phyloP scores from a whole-genome alignment of 371 early-diverging fungal species.

The Batkoa obscura region DNA sequence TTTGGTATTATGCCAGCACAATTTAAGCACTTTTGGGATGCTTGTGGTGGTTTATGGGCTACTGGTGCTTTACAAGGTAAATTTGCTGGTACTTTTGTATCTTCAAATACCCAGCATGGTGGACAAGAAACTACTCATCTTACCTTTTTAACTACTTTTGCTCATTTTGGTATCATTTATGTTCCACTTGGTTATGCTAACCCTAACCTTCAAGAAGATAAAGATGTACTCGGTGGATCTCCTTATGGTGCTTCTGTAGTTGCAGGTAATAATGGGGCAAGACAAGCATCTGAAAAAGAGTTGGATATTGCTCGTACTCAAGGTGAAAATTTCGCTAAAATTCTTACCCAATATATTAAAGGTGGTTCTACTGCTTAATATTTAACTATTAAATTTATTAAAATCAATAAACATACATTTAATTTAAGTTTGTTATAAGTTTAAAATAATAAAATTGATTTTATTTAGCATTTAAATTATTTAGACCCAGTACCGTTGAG shows the following conservation, averaged over 20 bases:
- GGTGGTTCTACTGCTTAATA: too few species aligned
- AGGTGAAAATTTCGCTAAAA: slow-evolving; percentile 40
- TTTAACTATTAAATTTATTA: too few species aligned
- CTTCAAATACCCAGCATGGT: slow-evolving; percentile 50
- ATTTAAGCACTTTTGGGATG: slow-evolving; percentile 46
- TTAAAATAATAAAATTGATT: too few species aligned
- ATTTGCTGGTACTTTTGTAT: slow-evolving; percentile 49
- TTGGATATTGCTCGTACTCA: slow-evolving; percentile 36
- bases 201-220: slow-evolving; percentile 23
- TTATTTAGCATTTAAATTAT: too few species aligned
- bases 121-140: slow-evolving; percentile 64
- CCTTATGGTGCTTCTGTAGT: slow-evolving; percentile 28
- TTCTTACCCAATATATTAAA: slow-evolving; percentile 10
- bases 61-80: slow-evolving; percentile 43
- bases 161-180: slow-evolving; percentile 63
- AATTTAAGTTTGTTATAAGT: too few species aligned
- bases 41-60: slow-evolving; percentile 55
- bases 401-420: too few species aligned
- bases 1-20: slow-evolving; percentile 62
- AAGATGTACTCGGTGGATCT: slow-evolving; percentile 38
- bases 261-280: slow-evolving; percentile 34
- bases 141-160: slow-evolving; percentile 41
- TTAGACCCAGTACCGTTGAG: too few species aligned
- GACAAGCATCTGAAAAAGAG: slow-evolving; percentile 42
- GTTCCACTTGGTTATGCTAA: slow-evolving; percentile 50